Base-by-base conservation (phyloP, 768 basidiomycete species). In the Mycena albidolilacea region DNA sequence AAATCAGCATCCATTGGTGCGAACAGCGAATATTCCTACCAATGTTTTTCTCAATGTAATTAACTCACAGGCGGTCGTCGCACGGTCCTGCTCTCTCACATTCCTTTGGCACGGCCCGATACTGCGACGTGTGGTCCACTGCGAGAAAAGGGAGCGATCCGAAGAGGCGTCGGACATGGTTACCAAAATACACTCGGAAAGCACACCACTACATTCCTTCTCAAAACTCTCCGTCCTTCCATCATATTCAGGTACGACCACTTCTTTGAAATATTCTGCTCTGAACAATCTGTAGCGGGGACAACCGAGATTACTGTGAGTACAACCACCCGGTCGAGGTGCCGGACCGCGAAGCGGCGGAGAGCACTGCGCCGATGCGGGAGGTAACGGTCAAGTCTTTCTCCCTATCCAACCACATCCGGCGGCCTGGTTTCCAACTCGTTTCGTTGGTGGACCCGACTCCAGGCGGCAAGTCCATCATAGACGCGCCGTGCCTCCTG, bases 271-370 rank as follows among this genome's bases (percentile, higher is more conserved):
- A 54, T 38, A 63, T 52, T 19, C 19, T 54, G 58, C 46, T 61
- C 61, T 78, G 57, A 77, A 23, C 69, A 37, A n/a, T 35, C 52
- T 21, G 44, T 74, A 95, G 94, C 78, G 97, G 92, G 7, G 96
- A 98, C 82, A 95, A 97, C 80, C 93, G 95, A 62, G 97, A 98
- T 81, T 95, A 95, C 77, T 98, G 97, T 78, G 94, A 95, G 75
- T 87, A 92, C 77, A 82, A 81, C 30, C 94, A 95, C 80, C 82
- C 82, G 43, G 74, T 84, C 10, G 78, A 80, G 5, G 76, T 72
- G n/a, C 72, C 76, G 21, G 78, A 80, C 55, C 60, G 64, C 50
- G 73, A 67, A 57, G 64, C 76, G 46, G 78, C 68, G 46, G 75
- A 67, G 71, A 76, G 67, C 71, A 72, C 78, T 44, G 64, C 75